phyloP scores from a whole-genome alignment of 2,329 filamentous ascomycete species.

The Nothophoma quercina region DNA sequence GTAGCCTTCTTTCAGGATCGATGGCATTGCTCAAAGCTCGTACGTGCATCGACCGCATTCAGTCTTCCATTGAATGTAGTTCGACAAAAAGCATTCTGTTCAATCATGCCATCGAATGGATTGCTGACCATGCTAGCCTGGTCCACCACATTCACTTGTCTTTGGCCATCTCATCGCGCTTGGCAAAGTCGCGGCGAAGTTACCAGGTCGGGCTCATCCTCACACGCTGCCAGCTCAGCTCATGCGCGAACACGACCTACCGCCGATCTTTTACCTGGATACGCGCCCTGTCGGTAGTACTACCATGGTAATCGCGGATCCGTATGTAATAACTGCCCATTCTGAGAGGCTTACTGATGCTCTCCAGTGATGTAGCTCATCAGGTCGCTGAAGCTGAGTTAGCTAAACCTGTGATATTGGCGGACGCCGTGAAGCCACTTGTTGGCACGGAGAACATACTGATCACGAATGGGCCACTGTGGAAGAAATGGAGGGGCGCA shows the following conservation, averaged over 20 bases:
- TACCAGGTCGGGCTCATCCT: conserved; percentile 47
- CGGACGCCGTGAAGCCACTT: conserved; percentile 38
- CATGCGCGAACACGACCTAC: conserved; percentile 44
- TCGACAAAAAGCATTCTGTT: too few species aligned
- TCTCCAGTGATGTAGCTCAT: background rate
- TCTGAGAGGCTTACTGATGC: background rate
- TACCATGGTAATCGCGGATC: background rate
- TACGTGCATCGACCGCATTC: background rate
- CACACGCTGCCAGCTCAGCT: conserved; percentile 28
- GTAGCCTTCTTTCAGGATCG: background rate
- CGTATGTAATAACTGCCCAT: background rate
- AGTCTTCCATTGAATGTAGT: too few species aligned
- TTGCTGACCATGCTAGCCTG: conserved; percentile 34
- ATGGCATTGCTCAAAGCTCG: background rate
- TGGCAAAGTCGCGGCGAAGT: conserved; percentile 40
- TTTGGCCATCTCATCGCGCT: conserved; percentile 48
- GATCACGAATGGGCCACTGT: conserved; percentile 46
- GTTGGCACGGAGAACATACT: conserved; percentile 50
- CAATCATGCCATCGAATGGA: too few species aligned
- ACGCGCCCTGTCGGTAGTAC: conserved; percentile 18
- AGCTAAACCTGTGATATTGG: background rate
- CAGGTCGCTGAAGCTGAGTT: background rate
- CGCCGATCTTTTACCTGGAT: conserved; percentile 52
- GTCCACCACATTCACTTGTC: conserved; percentile 47
- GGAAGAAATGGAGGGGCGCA: conserved; percentile 54